These are phyloP conservation scores for Dichotomopilus funicola DNA, from an alignment of 2,329 filamentous ascomycete species.

Conservation along the genomic window DNA sequence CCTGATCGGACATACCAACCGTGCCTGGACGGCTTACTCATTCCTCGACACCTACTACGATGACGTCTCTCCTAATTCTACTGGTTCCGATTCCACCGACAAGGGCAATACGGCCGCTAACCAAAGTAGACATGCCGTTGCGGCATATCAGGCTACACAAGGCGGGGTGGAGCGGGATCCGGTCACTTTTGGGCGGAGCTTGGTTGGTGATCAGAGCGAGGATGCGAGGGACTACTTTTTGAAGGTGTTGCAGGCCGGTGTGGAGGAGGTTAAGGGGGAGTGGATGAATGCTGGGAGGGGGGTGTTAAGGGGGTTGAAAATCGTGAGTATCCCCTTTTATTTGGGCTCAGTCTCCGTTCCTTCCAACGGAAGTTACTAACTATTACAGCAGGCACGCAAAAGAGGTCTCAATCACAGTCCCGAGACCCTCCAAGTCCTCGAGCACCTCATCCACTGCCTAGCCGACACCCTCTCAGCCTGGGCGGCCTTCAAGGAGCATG, in stretches of 20 bases:
- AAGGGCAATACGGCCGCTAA: background rate
- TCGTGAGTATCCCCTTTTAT: background rate
- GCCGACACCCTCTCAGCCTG: constrained; percentile 7
- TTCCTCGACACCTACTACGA: constrained; percentile 20
- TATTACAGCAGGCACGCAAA: background rate
- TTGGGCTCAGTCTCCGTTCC: no score
- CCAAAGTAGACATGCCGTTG: constrained; percentile 11
- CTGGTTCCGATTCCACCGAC: no score
- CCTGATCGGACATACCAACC: constrained; percentile 14
- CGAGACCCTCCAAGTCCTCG: constrained; percentile 3
- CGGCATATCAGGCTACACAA: constrained; percentile 2
- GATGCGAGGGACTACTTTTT: constrained; percentile 15
- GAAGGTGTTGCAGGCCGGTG: constrained; percentile 3
- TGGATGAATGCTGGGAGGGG: constrained; percentile 11
- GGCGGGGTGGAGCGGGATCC: constrained; percentile 5
- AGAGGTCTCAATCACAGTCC: background rate
- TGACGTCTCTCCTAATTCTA: background rate
- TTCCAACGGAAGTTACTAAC: no score
- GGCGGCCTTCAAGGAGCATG: constrained; percentile 11
- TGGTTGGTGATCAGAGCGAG: background rate
- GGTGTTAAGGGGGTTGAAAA: background rate
- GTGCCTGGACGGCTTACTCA: constrained; percentile 15
- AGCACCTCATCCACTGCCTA: constrained; percentile 9
- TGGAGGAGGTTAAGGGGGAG: constrained; percentile 8
- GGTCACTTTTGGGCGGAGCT: constrained; percentile 6